phyloP scores from a whole-genome alignment of 176 grass and related monocot genomes.

The Cymbopogon citratus region DNA sequence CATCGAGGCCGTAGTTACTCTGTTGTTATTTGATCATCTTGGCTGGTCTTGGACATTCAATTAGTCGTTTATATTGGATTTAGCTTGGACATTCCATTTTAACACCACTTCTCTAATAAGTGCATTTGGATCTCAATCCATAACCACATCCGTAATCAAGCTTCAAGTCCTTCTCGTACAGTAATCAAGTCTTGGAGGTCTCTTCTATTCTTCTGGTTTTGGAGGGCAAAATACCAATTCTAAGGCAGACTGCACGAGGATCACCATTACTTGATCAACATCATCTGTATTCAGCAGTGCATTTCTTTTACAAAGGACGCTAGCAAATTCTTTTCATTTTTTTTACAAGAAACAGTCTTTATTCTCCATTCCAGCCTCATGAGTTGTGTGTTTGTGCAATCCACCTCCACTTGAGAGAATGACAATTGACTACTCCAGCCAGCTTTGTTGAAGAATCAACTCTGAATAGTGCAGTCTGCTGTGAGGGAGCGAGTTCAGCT shows the following conservation, averaged over 20 bases:
- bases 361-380: background rate
- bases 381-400: background rate
- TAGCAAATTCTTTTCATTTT: background rate
- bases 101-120: too few relatives aligned
- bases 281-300: too few relatives aligned
- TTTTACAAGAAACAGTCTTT: background rate
- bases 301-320: background rate
- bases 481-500: background rate
- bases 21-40: background rate
- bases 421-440: conserved; percentile 7
- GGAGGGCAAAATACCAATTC: background rate
- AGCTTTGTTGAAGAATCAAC: conserved; percentile 20
- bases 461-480: background rate
- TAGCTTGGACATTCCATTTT: too few relatives aligned
- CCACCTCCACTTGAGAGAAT: background rate
- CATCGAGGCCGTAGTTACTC: background rate
- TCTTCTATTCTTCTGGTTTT: background rate
- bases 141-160: background rate
- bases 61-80: too few relatives aligned
- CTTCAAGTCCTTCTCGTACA: background rate
- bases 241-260: background rate
- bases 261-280: background rate
- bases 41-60: too few relatives aligned
- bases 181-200: background rate
- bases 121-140: too few relatives aligned